phyloP scores from a whole-genome alignment of 2,329 filamentous ascomycete genomes.

The Paecilomyces niveus region DNA sequence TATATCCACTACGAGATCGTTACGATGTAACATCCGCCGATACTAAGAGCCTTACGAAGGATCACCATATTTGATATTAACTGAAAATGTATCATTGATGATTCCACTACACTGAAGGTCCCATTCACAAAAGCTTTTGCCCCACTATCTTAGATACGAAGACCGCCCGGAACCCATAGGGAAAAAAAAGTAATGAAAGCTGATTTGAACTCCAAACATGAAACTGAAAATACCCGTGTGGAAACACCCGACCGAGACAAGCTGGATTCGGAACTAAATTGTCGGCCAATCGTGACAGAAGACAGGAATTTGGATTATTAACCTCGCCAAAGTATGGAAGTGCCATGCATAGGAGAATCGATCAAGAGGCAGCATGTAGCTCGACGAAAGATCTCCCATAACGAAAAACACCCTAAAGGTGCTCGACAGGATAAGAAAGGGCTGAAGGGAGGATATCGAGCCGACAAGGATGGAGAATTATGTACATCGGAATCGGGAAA shows the following conservation, averaged over 20 bases:
- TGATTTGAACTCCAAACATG: not conserved
- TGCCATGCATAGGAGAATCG: not conserved
- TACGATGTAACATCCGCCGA: not conserved
- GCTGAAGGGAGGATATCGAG: not conserved
- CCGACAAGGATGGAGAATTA: not conserved
- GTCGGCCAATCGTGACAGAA: not conserved
- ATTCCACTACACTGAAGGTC: not conserved
- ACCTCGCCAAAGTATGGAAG: not conserved
- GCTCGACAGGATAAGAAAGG: not conserved
- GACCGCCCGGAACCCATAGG: not conserved
- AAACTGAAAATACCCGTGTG: not conserved
- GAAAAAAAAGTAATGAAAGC: not conserved
- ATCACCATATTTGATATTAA: not conserved
- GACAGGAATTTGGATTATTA: not conserved
- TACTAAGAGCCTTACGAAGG: not conserved
- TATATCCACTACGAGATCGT: not conserved
- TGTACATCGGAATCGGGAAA: not conserved
- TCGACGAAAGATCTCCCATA: not conserved
- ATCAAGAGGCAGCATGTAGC: not conserved
- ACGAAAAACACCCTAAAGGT: not conserved
- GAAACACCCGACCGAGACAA: not conserved
- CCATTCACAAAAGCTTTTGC: not conserved
- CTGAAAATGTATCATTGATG: not conserved
- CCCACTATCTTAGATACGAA: not conserved
- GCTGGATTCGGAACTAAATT: not conserved